A percentile compares a stretch with the other conserved stretches of the same genome.
phyloP scores from a whole-genome alignment of 2,329 filamentous ascomycete species.

The Beauveria brongniartii region DNA sequence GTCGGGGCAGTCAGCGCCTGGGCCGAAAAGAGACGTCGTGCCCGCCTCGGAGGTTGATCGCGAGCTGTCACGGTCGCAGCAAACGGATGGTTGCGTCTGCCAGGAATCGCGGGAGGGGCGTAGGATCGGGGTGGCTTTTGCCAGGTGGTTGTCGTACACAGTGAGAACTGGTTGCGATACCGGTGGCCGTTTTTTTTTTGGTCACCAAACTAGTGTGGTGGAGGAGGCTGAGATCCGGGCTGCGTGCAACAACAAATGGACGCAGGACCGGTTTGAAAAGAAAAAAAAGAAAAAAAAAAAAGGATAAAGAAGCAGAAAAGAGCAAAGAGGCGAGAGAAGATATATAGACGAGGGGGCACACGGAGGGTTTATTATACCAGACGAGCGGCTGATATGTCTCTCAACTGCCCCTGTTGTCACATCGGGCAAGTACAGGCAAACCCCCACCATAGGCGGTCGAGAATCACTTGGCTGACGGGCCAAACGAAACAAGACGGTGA shows the following conservation, averaged over 20 bases:
- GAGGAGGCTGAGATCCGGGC: neutral
- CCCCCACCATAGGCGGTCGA: slow-evolving; percentile 6
- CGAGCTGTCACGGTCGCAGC: neutral
- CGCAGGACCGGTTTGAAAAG: neutral
- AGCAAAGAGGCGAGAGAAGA: neutral
- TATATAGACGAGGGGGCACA: neutral
- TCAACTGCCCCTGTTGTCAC: neutral
- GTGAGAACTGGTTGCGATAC: neutral
- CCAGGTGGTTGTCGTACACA: neutral
- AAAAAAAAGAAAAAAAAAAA: neutral
- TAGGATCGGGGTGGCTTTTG: neutral
- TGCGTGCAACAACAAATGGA: neutral
- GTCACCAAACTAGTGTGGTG: neutral
- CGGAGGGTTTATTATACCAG: slow-evolving; percentile 3
- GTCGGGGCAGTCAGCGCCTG: slow-evolving; percentile 9
- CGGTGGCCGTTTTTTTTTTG: neutral
- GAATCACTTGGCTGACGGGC: neutral
- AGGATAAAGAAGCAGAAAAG: too few relatives aligned
- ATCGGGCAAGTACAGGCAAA: neutral
- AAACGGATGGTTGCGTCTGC: slow-evolving; percentile 1
- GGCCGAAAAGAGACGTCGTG: slow-evolving; percentile 1
- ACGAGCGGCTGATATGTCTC: neutral
- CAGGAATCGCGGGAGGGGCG: neutral
- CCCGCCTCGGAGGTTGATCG: neutral
- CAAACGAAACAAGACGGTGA: neutral